These are phyloP conservation scores for Neostapfia colusana DNA, from an alignment of 176 grass and related monocot genomes.

Conservation along the genomic window DNA sequence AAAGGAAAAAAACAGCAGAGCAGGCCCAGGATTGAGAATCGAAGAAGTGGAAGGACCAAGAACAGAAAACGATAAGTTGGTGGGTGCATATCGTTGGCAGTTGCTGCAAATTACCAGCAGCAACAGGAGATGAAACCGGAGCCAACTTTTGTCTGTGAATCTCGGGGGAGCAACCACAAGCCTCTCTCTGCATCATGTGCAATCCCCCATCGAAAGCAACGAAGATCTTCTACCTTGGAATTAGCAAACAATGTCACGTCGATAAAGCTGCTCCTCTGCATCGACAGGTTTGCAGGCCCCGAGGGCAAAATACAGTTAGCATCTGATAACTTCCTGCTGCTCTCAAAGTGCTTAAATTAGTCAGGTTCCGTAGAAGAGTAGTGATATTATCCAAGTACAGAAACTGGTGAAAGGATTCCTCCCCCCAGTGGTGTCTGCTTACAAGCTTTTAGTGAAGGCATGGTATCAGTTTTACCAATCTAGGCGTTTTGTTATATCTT, in stretches of 20 bases:
- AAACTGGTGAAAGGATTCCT: not conserved
- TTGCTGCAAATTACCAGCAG: too few relatives aligned
- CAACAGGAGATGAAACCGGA: not conserved
- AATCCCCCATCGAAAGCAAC: not conserved
- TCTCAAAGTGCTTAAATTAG: not conserved
- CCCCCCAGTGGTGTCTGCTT: not conserved
- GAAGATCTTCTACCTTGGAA: slow-evolving; percentile 47
- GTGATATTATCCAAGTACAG: not conserved
- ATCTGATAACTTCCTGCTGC: not conserved
- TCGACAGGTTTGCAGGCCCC: not conserved
- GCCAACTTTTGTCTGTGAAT: not conserved
- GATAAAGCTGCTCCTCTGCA: not conserved
- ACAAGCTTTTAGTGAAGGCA: not conserved
- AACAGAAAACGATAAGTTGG: slow-evolving; percentile 30
- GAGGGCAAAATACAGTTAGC: slow-evolving; percentile 8
- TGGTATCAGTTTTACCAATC: not conserved
- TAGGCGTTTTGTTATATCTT: not conserved
- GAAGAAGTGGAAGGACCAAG: not conserved
- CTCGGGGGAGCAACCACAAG: not conserved
- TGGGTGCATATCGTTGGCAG: too few relatives aligned
- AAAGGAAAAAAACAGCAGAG: not conserved
- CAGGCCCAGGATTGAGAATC: not conserved
- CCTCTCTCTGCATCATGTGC: not conserved
- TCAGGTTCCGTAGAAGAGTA: not conserved
- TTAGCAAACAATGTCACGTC: slow-evolving; percentile 23